Base-by-base conservation (phyloP, 2,329 filamentous ascomycete genomes). In the Emmonsia crescens region DNA sequence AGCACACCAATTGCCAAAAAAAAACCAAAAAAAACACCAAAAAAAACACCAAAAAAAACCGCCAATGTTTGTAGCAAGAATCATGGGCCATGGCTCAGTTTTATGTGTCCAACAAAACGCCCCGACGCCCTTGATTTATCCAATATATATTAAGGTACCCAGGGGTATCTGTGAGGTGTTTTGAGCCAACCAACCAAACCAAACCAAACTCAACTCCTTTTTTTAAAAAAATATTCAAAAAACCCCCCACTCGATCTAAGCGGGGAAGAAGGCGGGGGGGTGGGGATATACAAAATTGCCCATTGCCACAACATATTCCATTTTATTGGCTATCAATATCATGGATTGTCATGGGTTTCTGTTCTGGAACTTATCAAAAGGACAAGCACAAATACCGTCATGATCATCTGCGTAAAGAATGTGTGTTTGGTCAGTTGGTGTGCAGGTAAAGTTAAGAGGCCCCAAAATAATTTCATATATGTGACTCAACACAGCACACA, bases 311-410 rank as follows among this genome's bases (percentile, higher is more conserved):
- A n/a, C 16, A 5, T 36, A 36, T 10, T 10, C 1, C 21, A 55
- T 21, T n/a, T 33, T 24, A 48, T 29, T 8, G 3, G 5, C 10
- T 10, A 8, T 42, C 33, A 10, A n/a, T 19, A 24, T 59, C 24
- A 59, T 40, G 9, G 16, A 12, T 19, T 27, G 9, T 56, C 4
- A 44, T 61, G 29, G 36, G 21, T 57, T 27, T 63, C 56, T 40
- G 57, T 54, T 52, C 44, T 60, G 9, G 57, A 29, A 14, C 59
- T 60, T 31, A 66, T 66, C 21, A 63, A 19, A 21, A 66, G 59
- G 24, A 66, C 64, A 12, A 66, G 61, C 27, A 64, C 55, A 33
- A 66, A 59, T 29, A 64, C 44, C 9, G 62, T 55, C 21, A 61
- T 29, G 27, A 62, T 51, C 29, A 63, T 60, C 64, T 65, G 38